A percentile compares a stretch with the other conserved stretches of the same genome.
These are phyloP conservation scores for Scutellaria barbata DNA, from an alignment of 257 asterid species.

Conservation along the genomic window DNA sequence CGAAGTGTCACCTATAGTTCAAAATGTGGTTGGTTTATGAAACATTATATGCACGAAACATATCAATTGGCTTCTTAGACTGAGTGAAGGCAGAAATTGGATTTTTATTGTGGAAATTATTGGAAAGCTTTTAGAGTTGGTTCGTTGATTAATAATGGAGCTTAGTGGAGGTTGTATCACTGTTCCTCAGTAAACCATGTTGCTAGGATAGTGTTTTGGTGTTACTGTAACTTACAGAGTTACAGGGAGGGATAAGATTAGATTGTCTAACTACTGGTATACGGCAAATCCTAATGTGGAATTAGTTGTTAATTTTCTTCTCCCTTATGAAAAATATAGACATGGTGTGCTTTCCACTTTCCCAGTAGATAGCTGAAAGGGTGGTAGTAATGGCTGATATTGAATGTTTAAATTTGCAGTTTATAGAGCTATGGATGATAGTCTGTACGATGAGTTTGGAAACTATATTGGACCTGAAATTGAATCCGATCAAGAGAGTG, in stretches of 20 bases:
- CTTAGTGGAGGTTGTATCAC: neutral
- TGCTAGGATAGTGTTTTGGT: neutral
- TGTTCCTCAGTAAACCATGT: neutral
- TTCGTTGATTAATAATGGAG: neutral
- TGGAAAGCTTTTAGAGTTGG: neutral
- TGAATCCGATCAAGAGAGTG: slow-evolving; percentile 92
- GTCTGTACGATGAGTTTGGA: slow-evolving; percentile 94
- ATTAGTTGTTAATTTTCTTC: neutral
- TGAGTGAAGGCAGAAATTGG: neutral
- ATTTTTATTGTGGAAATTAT: neutral
- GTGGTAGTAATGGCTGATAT: slow-evolving; percentile 21
- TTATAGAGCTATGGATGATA: slow-evolving; percentile 77
- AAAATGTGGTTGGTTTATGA: neutral
- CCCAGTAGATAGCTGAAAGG: neutral
- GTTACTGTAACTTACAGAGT: neutral
- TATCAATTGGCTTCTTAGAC: neutral
- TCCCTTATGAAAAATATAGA: neutral
- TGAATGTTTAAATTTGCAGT: slow-evolving; percentile 34
- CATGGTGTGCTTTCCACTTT: neutral
- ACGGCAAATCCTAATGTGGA: neutral
- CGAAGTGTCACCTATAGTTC: neutral
- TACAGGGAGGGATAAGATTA: too few species aligned
- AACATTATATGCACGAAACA: neutral
- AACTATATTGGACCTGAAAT: slow-evolving; percentile 97
- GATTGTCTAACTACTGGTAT: too few species aligned